Evolutionary conservation across 352 stramenopile genomes (phyloP), one percentile per base, ranked within the genome.

Genomic region (Phytophthora brassicae): DNA sequence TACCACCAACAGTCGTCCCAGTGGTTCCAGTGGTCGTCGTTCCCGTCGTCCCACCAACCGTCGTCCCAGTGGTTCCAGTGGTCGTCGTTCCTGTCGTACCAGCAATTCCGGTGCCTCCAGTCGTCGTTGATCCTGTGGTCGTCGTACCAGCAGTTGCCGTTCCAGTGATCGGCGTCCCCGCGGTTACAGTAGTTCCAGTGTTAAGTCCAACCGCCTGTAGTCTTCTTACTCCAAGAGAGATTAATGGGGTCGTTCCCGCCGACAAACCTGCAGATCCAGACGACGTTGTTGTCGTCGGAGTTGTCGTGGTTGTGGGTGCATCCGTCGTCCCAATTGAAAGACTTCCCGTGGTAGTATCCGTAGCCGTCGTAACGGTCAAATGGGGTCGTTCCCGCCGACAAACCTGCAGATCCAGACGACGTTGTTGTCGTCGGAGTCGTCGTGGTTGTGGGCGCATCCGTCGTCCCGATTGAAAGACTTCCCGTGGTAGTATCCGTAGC

Each of bases 401-500:
- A n/a, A n/a, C n/a, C n/a, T n/a, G n/a, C n/a, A n/a, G n/a, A n/a
- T n/a, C n/a, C n/a, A 20, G 59, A 20, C 16, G 65, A 33, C 6
- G 49, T 6, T 14, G 60, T 46, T 13, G 57, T 72, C 33, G 61
- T 77, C n/a, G 63, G 64, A 11, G 66, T 68, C n/a, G 56, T 61
- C 23, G 62, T n/a, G n/a, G n/a, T n/a, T n/a, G n/a, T n/a, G n/a
- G n/a, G n/a, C n/a, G n/a, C n/a, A n/a, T n/a, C 73, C 14, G 64
- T 65, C 12, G 66, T 68, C 16, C 52, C 56, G 2, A n/a, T n/a
- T n/a, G 58, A 57, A 4, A 53, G 54, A 36, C 64, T 60, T 28
- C 52, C 48, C 9, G 70, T 50, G 7, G 64, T 59, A 13, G 45
- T 60, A 35, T 24, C n/a, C n/a, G n/a, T 26, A 31, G 60, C 56